A percentile compares a stretch with the other conserved stretches of the same genome.
phyloP scores from a whole-genome alignment of 345 rosid species.

The Eucalyptus regnans region DNA sequence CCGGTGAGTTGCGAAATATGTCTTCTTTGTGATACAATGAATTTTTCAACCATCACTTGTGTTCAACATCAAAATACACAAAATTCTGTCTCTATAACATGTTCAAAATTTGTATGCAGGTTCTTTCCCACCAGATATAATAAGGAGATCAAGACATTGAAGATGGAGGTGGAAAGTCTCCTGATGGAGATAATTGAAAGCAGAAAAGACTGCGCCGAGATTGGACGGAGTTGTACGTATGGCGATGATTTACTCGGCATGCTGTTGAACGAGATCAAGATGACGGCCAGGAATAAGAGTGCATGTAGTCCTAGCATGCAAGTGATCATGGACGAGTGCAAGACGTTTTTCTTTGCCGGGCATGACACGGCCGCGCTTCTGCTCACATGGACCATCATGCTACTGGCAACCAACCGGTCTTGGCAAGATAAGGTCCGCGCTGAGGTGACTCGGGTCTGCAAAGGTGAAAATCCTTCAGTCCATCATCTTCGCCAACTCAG shows the following conservation, averaged over 20 bases:
- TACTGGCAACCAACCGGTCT: slow-evolving; percentile 32
- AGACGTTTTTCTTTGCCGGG: slow-evolving; percentile 43
- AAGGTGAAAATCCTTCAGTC: slow-evolving; percentile 21
- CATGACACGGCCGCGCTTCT: slow-evolving; percentile 26
- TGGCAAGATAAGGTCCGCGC: slow-evolving; percentile 56
- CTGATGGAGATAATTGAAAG: slow-evolving; percentile 74
- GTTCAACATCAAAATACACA: neutral
- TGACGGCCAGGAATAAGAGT: slow-evolving; percentile 6
- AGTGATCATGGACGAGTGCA: slow-evolving; percentile 55
- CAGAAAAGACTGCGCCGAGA: slow-evolving; percentile 45
- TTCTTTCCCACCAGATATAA: slow-evolving; percentile 82
- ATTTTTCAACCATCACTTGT: neutral
- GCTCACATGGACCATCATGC: slow-evolving; percentile 44
- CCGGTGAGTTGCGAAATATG: slow-evolving; percentile 24
- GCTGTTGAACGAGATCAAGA: slow-evolving; percentile 54
- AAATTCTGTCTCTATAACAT: neutral
- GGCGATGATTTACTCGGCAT: slow-evolving; percentile 77
- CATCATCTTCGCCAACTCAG: slow-evolving; percentile 27
- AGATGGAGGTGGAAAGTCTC: slow-evolving; percentile 66
- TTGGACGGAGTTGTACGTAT: slow-evolving; percentile 54
- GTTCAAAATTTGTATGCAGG: slow-evolving; percentile 14
- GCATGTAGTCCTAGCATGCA: slow-evolving; percentile 35
- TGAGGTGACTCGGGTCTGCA: slow-evolving; percentile 30
- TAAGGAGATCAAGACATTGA: slow-evolving; percentile 61
- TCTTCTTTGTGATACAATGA: neutral